These are phyloP conservation scores for Multifurca ochricompacta DNA, from an alignment of 768 basidiomycete species.

Conservation along the genomic window DNA sequence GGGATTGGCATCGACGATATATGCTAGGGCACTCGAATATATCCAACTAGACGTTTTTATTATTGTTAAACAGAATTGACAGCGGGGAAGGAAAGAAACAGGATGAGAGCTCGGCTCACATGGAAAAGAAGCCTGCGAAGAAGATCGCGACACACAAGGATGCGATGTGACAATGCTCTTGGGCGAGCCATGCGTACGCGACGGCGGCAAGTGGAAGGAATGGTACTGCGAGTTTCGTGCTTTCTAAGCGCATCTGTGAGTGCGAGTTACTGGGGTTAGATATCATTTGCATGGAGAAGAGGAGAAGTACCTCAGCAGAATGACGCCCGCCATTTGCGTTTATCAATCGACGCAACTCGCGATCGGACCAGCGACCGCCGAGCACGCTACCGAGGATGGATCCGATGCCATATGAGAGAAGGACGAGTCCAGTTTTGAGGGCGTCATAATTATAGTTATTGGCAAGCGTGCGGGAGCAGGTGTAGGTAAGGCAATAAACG, in stretches of 20 bases:
- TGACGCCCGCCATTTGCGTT: constrained; percentile 37
- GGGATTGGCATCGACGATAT: constrained; percentile 79
- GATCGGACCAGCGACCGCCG: constrained; percentile 55
- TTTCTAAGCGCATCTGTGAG: constrained; percentile 61
- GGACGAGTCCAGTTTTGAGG: constrained; percentile 65
- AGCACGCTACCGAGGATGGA: constrained; percentile 45
- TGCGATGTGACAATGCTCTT: constrained; percentile 54
- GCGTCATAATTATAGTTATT: constrained; percentile 57
- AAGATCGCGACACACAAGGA: constrained; percentile 68
- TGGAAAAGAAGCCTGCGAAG: constrained; percentile 61
- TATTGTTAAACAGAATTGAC: too few relatives aligned
- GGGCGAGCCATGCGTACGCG: constrained; percentile 69
- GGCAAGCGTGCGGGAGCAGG: constrained; percentile 61
- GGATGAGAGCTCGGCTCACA: constrained; percentile 38
- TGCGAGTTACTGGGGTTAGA: neutral
- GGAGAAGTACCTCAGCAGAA: constrained; percentile 55
- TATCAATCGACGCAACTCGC: constrained; percentile 36
- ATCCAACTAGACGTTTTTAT: constrained; percentile 35
- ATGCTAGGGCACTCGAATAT: constrained; percentile 68
- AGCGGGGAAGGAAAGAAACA: constrained; percentile 7
- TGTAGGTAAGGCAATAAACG: constrained; percentile 65
- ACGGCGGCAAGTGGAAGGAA: constrained; percentile 54
- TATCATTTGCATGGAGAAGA: neutral
- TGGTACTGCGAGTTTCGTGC: constrained; percentile 49
- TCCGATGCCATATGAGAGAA: constrained; percentile 65